Conservation (phyloP, 108 stramenopile genomes). For the Cylindrotheca closterium region DNA sequence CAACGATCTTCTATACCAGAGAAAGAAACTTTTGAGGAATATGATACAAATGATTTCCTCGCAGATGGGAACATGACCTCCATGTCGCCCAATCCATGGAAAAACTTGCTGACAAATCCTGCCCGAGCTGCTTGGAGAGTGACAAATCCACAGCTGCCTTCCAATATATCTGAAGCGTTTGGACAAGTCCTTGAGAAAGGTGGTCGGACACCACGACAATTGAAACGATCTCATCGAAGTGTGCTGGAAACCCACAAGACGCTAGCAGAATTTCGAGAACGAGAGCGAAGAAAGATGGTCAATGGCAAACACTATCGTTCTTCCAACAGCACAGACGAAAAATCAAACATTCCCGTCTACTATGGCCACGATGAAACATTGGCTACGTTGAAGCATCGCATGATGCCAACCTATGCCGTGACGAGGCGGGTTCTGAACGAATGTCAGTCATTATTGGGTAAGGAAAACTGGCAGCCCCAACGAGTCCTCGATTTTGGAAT, state of each 20-base stretch:
- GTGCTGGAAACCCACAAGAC: conserved; percentile 23
- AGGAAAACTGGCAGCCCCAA: conserved; percentile 43
- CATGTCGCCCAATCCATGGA: conserved; percentile 47
- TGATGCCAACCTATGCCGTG: conserved; percentile 68
- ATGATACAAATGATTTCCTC: conserved; percentile 2
- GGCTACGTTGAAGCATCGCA: conserved; percentile 53
- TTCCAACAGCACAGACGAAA: conserved; percentile 4
- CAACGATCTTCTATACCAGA: no score
- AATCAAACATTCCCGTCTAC: conserved; percentile 35
- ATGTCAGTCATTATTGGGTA: conserved; percentile 53
- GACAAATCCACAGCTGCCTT: conserved; percentile 38
- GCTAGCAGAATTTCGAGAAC: conserved; percentile 43
- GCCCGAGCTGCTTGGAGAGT: conserved; percentile 75
- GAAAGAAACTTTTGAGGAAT: no score
- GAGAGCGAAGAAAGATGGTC: conserved; percentile 43
- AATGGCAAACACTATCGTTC: conserved; percentile 29
- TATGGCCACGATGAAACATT: conserved; percentile 75
- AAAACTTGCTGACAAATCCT: conserved; percentile 45
- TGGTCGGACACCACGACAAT: conserved; percentile 36
- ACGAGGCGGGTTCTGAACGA: conserved; percentile 62
- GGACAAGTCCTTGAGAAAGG: conserved; percentile 19
- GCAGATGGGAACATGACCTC: not conserved
- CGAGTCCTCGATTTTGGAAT: conserved; percentile 75
- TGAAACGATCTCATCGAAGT: conserved; percentile 29
- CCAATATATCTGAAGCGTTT: conserved; percentile 8